Evolutionary conservation across 306 rosid species (phyloP), one percentile per base, ranked within the genome.

Genomic region (Medicago arabica): DNA sequence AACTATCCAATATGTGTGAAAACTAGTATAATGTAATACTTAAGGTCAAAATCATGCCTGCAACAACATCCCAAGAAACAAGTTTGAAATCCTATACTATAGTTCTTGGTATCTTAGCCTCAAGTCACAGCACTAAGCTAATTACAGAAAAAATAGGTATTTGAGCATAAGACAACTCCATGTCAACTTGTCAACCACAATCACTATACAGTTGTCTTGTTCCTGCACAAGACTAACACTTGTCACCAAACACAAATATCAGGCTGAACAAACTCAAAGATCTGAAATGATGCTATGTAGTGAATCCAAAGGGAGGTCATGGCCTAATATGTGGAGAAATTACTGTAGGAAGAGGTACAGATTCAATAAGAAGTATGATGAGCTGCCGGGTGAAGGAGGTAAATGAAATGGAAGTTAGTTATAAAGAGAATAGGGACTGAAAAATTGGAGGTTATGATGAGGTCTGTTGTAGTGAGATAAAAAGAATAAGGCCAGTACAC

Each of bases 41-140:
- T 43, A 74, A 44, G 70, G 13, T 62, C 74, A 53, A 75, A 75
- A 71, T 68, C 21, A 67, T 77, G 67, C 64, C 75, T 36, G 75
- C 71, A 31, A 53, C 47, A 17, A 70, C 61, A 9, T 46, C 16
- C 21, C 41, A 61, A 6, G 63, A 65, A 64, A 40, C 70, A 13
- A 54, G 46, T 73, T 58, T 57, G 70, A 9, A 59, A 59, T 41
- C 31, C 60, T 59, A 64, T 38, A 25, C 66, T 59, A 39, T 16
- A n/a, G 28, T 63, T 62, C 54, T 10, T 49, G 38, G 36, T 50
- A 13, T 40, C 58, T 60, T 17, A 73, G 10, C 54, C 50, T 21
- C 55, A 51, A n/a, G n/a, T n/a, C n/a, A n/a, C n/a, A n/a, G 53
- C n/a, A 28, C 66, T 25, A 31, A 58, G 34, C 62, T 28, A 53